A percentile compares a stretch with the other conserved stretches of the same genome.
phyloP scores from a whole-genome alignment of 306 rosid species.

The Malus domestica region ASM211411v1 NC_041792.1:3218001-3218500 shows the following conservation, averaged over 20 bases:
- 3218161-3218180: not conserved
- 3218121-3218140: not conserved
- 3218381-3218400: conserved; percentile 71
- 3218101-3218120: not conserved
- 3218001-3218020: not conserved
- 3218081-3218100: not conserved
- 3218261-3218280: conserved; percentile 73
- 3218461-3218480: not conserved
- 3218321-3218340: conserved; percentile 65
- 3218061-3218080: too few relatives aligned
- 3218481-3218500: not conserved
- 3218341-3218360: conserved; percentile 93
- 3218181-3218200: not conserved
- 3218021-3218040: not conserved
- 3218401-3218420: not conserved
- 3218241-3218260: conserved; percentile 58
- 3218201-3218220: conserved; percentile 17
- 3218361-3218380: conserved; percentile 89
- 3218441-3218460: not conserved
- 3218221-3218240: conserved; percentile 4
- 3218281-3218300: conserved; percentile 61
- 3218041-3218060: not conserved
- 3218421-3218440: not conserved
- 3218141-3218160: not conserved
- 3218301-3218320: conserved; percentile 76